Base-by-base conservation (phyloP, 2,329 filamentous ascomycete genomes). In the Aspergillus arachidicola region DNA sequence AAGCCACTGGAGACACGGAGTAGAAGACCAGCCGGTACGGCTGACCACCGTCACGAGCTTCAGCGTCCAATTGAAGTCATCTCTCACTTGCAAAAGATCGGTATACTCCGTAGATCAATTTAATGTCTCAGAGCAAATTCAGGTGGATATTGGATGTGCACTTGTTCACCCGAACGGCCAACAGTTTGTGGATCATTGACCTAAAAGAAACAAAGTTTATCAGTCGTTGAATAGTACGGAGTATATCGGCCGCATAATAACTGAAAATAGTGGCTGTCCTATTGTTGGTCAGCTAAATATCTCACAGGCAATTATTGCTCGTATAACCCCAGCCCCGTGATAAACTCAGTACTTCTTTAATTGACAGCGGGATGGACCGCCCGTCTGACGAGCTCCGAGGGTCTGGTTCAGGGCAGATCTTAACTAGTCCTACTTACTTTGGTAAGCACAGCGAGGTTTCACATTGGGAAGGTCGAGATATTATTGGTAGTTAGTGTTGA, bases 301-400 rank as follows among this genome's bases (percentile, higher is more conserved):
- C 14, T 19, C 36, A 10, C n/a, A 48, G 38, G 21, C 36, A 41
- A 28, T 19, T 30, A 28, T 43, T 45, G 26, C 26, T 45, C 32
- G 28, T 60, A 50, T 26, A 2, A 6, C 23, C 45, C 46, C 46
- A 50, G 23, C 46, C 48, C 48, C 48, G 26, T 51, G 26, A 51
- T 30, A 51, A 32, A 51, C 26, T 51, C 48, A 4, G 16, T 51
- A 48, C 26, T 51, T 28, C 26, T 30, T 51, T 51, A 34, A 51
- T 34, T 58, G 60, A 65, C 63, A 64, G 59, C 65, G 65, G 65
- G 60, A 62, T 51, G 48, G 10, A 51, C 51, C 58, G 55, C 60
- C 65, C 63, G 63, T 46, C 58, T 55, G 56, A 57, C 60, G 56
- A 61, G 43, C 60, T 43, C 64, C 63, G 51, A 56, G 53, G 50